Evolutionary conservation across 805 yeast species (phyloP).

Genomic region (Candida morakotiae): DNA sequence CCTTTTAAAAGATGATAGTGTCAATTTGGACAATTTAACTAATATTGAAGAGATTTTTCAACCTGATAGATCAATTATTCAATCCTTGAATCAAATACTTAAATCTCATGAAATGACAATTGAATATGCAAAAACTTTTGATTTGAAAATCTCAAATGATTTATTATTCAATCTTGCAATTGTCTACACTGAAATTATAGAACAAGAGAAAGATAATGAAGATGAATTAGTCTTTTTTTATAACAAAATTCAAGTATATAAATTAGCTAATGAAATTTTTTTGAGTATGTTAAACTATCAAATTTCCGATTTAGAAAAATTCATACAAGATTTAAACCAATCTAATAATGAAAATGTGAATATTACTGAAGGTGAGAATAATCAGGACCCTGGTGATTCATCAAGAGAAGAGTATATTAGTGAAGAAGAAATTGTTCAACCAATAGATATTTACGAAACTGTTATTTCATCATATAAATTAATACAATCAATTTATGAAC

Average conservation of each 20-base stretch:
- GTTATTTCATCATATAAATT: slow-evolving; percentile 24
- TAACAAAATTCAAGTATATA: slow-evolving; percentile 14
- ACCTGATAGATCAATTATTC: slow-evolving; percentile 35
- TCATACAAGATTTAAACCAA: slow-evolving; percentile 19
- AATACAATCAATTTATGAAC: slow-evolving; percentile 29
- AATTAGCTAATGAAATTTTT: slow-evolving; percentile 17
- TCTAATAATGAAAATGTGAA: background rate
- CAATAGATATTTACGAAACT: slow-evolving; percentile 33
- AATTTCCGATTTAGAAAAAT: slow-evolving; percentile 20
- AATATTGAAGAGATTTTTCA: slow-evolving; percentile 32
- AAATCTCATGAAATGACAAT: slow-evolving; percentile 37
- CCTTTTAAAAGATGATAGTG: slow-evolving; percentile 47
- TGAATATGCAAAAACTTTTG: slow-evolving; percentile 10
- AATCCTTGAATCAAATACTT: slow-evolving; percentile 31
- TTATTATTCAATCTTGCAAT: slow-evolving; percentile 44
- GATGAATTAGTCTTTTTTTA: no score
- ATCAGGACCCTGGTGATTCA: background rate
- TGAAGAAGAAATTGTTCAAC: slow-evolving; percentile 27
- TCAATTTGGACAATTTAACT: slow-evolving; percentile 25
- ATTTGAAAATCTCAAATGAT: slow-evolving; percentile 32
- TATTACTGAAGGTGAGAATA: background rate
- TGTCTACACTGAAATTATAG: slow-evolving; percentile 46
- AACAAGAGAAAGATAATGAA: slow-evolving; percentile 21
- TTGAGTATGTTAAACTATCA: slow-evolving; percentile 24
- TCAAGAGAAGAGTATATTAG: slow-evolving; percentile 15